Evolutionary conservation across 345 rosid species (phyloP), one percentile per base, ranked within the genome.

Genomic region (Linum tenue): DNA sequence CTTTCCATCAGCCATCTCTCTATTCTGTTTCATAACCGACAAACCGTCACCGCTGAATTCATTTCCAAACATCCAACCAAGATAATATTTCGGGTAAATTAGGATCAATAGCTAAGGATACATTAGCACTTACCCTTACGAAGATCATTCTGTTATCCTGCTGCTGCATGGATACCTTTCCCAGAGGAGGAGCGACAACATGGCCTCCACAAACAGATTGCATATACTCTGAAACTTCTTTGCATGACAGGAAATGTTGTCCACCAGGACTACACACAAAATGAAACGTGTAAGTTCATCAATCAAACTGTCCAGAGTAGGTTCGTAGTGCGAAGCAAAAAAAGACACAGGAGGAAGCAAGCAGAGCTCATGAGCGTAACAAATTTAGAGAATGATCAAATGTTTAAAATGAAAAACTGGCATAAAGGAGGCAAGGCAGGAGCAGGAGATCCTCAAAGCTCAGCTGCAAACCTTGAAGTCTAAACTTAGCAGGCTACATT

Each of bases 231-330:
- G 95, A 69, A 51, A 83, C 86, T 59, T 88, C 95, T 74, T 78
- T 85, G 80, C 91, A 88, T 17, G 89, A 81, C 51, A 81, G 2
- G 79, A 88, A 85, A 3, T 88, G 95, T 57, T 78, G 79, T 65
- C 95, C 95, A 68, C 77, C 77, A 2, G 95, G 90, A 69, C 94
- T 87, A 80, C 31, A 75, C 36, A 57, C 60, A 57, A 57, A 9
- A 48, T 15, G 14, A 9, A 41, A 0, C 44, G 14, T 3, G 14
- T 48, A 12, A 48, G 3, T 48, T 48, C 3, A 48, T 14, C 51
- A 5, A 8, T 7, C 12, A 2, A 44, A 22, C 31, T 44, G 51
- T 9, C 51, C 9, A 44, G 14, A 48, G 31, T 22, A 22, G 31
- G 31, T 22, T 22, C 31, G 31, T 22, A 22, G 31, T 22, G 31